These are phyloP conservation scores for Apocynum venetum DNA, from an alignment of 257 asterid genomes.

Conservation along the genomic window DNA sequence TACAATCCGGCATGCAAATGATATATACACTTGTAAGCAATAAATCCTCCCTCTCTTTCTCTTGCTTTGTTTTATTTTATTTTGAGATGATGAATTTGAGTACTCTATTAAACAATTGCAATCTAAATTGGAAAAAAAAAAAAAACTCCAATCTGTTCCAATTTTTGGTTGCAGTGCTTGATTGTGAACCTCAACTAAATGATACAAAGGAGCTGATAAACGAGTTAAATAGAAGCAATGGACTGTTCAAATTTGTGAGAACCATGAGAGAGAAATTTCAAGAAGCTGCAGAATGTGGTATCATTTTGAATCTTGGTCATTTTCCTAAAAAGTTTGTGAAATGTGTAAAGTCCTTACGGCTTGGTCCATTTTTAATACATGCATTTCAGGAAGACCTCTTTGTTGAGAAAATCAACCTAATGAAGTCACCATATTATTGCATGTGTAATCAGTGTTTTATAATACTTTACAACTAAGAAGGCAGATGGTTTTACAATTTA, in stretches of 20 bases:
- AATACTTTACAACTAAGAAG: neutral
- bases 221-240: constrained; percentile 67
- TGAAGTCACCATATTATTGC: neutral
- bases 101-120: neutral
- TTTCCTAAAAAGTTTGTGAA: neutral
- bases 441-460: neutral
- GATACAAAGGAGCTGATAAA: constrained; percentile 52
- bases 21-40: constrained; percentile 66
- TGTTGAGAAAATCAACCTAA: neutral
- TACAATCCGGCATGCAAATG: constrained; percentile 65
- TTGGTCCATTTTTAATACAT: no score
- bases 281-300: constrained; percentile 59
- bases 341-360: neutral
- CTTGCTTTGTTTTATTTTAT: neutral
- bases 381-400: neutral
- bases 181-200: constrained; percentile 60
- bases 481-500: neutral
- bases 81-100: neutral
- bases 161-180: constrained; percentile 45
- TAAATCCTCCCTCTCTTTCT: neutral
- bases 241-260: constrained; percentile 79
- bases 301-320: constrained; percentile 18
- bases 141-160: neutral
- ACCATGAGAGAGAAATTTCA: constrained; percentile 76
- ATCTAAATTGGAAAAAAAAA: neutral